Percentiles rank a stretch among this genome's conserved stretches.
These are phyloP conservation scores for Trametes cubensis DNA, from an alignment of 768 basidiomycete species.

Conservation along the genomic window DNA sequence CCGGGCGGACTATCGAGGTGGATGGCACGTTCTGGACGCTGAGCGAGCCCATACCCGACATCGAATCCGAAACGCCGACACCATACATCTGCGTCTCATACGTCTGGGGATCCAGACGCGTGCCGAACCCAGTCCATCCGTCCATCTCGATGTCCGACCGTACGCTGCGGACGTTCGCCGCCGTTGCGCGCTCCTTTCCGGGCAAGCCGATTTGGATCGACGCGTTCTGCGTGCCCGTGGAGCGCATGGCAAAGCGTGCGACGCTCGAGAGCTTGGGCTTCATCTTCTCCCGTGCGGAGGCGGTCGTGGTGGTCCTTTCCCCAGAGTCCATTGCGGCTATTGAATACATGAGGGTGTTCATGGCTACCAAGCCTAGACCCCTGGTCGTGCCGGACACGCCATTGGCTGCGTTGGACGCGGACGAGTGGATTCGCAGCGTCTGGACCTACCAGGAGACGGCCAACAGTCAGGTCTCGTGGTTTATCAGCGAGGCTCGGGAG, in stretches of 20 bases:
- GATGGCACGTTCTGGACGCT: slow-evolving; percentile 21
- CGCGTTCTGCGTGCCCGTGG: slow-evolving; percentile 25
- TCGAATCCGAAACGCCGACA: slow-evolving; percentile 1
- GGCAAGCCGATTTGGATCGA: slow-evolving; percentile 21
- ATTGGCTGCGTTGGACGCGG: slow-evolving; percentile 22
- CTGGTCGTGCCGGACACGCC: slow-evolving; percentile 1
- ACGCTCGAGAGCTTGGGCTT: slow-evolving; percentile 27
- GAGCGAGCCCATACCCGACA: slow-evolving; percentile 18
- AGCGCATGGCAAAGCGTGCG: slow-evolving; percentile 18
- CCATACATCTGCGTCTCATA: slow-evolving; percentile 28
- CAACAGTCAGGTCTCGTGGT: slow-evolving; percentile 18
- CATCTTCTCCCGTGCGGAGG: slow-evolving; percentile 20
- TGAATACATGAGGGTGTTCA: slow-evolving; percentile 17
- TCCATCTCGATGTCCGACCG: slow-evolving; percentile 23
- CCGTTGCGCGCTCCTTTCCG: slow-evolving; percentile 12
- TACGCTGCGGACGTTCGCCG: slow-evolving; percentile 20
- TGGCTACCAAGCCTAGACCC: not conserved
- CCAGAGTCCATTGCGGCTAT: slow-evolving; percentile 20
- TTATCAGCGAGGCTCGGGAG: slow-evolving; percentile 5
- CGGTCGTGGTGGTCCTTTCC: slow-evolving; percentile 23
- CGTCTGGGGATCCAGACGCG: slow-evolving; percentile 24
- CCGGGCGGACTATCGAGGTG: not conserved
- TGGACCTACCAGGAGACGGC: slow-evolving; percentile 29
- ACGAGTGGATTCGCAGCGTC: slow-evolving; percentile 28
- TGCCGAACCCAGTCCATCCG: slow-evolving; percentile 21